Evolutionary conservation across 1,284 basidiomycete species (phyloP).

Genomic region (Malassezia dermatis): DNA sequence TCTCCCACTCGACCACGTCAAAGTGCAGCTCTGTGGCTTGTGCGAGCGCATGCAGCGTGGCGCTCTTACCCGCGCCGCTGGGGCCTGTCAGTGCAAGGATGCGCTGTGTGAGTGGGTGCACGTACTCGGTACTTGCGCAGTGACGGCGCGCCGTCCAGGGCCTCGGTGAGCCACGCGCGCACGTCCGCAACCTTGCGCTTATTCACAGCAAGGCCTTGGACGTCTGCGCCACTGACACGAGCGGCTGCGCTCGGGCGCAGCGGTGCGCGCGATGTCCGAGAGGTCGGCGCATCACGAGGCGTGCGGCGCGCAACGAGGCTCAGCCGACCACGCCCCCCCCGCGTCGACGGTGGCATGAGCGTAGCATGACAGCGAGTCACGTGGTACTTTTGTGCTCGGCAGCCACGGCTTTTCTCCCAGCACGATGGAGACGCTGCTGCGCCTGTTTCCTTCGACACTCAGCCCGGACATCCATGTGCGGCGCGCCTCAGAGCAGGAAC

Average conservation of each 20-base stretch:
- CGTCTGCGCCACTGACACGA: neutral
- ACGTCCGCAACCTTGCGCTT: constrained; percentile 75
- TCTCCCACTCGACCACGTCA: constrained; percentile 78
- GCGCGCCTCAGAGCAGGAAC: constrained; percentile 42
- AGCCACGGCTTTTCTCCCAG: neutral
- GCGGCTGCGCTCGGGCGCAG: neutral
- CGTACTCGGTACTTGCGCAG: constrained; percentile 60
- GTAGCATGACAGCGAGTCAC: neutral
- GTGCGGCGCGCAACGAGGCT: neutral
- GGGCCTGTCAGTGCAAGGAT: constrained; percentile 78
- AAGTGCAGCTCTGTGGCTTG: constrained; percentile 58
- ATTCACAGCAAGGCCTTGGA: constrained; percentile 66
- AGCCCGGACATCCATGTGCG: constrained; percentile 39
- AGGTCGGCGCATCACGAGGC: neutral
- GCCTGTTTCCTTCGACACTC: constrained; percentile 14
- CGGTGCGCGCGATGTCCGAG: too few relatives aligned
- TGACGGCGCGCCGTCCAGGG: constrained; percentile 59
- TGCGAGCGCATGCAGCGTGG: constrained; percentile 66
- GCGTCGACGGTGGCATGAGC: constrained; percentile 2
- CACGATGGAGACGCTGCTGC: constrained; percentile 15
- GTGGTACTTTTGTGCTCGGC: neutral
- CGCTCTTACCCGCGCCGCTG: constrained; percentile 80
- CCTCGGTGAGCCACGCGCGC: constrained; percentile 71
- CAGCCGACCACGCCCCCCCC: neutral
- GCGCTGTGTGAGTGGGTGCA: constrained; percentile 45